Conservation (phyloP, 805 yeast species). For the Starmera amethionina region DNA sequence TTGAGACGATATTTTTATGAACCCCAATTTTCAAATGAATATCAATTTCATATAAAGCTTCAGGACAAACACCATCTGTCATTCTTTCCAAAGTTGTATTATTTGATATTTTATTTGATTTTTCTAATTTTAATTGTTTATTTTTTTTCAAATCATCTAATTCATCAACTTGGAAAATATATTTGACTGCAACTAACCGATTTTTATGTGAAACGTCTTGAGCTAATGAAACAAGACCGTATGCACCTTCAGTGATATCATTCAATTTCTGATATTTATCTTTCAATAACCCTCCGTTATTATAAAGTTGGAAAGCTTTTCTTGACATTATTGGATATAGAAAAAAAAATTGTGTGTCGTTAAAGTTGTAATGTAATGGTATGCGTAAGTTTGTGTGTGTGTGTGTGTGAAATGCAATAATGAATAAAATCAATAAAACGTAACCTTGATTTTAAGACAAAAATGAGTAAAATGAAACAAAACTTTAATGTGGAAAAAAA, state of each 20-base stretch:
- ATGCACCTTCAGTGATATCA: constrained; percentile 85
- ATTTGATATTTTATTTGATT: constrained; percentile 26
- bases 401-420: no score
- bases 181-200: constrained; percentile 71
- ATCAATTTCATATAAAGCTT: constrained; percentile 59
- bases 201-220: constrained; percentile 44
- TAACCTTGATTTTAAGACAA: background rate
- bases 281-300: constrained; percentile 43
- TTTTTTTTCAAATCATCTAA: constrained; percentile 24
- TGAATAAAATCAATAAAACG: background rate
- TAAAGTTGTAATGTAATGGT: background rate
- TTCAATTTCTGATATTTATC: constrained; percentile 57
- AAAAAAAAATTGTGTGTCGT: background rate
- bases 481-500: no score
- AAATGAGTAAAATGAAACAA: background rate
- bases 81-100: constrained; percentile 19
- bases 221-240: constrained; percentile 85
- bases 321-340: constrained; percentile 3
- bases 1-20: constrained; percentile 48
- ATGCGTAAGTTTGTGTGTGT: background rate
- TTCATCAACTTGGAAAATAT: constrained; percentile 53
- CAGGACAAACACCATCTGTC: constrained; percentile 36
- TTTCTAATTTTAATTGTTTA: constrained; percentile 14
- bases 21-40: constrained; percentile 53
- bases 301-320: constrained; percentile 27